Evolutionary conservation across 345 rosid genomes (phyloP).

Genomic region (Excoecaria cochinchinensis): DNA sequence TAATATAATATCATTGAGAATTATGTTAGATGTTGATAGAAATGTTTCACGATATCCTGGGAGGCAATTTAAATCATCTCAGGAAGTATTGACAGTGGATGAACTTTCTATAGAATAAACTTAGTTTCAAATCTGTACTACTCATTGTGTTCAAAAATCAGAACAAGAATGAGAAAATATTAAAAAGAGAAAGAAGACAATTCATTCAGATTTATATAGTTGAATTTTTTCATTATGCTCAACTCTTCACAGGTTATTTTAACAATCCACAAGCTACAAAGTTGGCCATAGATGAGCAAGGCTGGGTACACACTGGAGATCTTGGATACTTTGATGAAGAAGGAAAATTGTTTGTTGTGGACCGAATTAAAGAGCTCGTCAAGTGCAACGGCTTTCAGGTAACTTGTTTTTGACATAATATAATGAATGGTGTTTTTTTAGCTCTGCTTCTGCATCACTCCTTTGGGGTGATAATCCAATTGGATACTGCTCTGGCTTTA

Average conservation of each 20-base stretch:
- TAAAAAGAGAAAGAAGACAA: neutral
- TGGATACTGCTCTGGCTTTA: neutral
- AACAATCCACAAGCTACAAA: conserved; percentile 78
- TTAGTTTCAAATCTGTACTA: neutral
- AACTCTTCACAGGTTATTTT: conserved; percentile 54
- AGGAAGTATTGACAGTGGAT: neutral
- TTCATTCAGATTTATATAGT: neutral
- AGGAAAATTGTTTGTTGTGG: conserved; percentile 72
- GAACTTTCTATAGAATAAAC: neutral
- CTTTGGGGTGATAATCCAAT: neutral
- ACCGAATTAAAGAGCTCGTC: conserved; percentile 81
- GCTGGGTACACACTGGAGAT: conserved; percentile 88
- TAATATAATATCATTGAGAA: neutral
- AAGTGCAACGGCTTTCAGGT: conserved; percentile 92
- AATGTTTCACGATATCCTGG: neutral
- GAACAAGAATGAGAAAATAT: neutral
- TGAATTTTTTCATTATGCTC: neutral
- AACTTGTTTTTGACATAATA: neutral
- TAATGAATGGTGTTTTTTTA: neutral
- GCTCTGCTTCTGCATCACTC: neutral
- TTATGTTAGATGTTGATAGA: neutral
- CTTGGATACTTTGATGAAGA: conserved; percentile 80
- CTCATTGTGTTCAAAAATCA: neutral
- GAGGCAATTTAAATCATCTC: neutral
- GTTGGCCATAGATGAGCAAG: conserved; percentile 60